Base-by-base conservation (phyloP, 805 yeast genomes). In the Candida manassasensis region DNA sequence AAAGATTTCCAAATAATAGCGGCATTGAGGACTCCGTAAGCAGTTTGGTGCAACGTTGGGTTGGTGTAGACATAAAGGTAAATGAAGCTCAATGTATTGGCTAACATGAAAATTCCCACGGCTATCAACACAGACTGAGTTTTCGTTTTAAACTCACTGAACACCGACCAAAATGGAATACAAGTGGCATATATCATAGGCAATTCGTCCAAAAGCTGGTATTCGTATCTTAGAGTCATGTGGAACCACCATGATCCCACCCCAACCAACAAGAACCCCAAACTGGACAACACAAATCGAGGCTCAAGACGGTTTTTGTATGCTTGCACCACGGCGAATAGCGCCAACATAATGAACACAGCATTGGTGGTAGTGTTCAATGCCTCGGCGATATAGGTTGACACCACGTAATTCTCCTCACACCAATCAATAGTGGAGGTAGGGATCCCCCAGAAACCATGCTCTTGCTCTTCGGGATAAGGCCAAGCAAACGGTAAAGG, bases 401-500 rank as follows among this genome's bases (percentile, higher is more conserved):
- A 74, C 2, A 89, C 84, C 8, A 88, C 90, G 55, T 90, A 90
- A 63, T 90, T 90, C 59, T 93, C 97, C 53, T 90, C 98, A 61
- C 98, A 90, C 97, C 97, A 90, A 53, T 90, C 98, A 25, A 93
- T 93, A n/a, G 97, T 89, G 25, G 96, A 76, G 0, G 97, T 88
- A 3, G 84, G 84, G 4, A 67, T 62, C 1, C 93, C 93, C 96
- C 96, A 86, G 54, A 58, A 79, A 1, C 88, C 89, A 11, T 58
- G 38, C n/a, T 53, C 45, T 27, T 76, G 75, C 21, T 69, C 75
- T 5, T 68, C 68, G 1, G 85, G 83, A 48, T 78, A 78, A 2
- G 78, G 75, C 42, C 51, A 41, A 4, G 76, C 71, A 53, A 71
- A 71, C 11, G 77, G 77, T 18, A 71, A 58, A n/a, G 21, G 21